Conservation (phyloP, 805 yeast species). For the Myxozyma monticola region DNA sequence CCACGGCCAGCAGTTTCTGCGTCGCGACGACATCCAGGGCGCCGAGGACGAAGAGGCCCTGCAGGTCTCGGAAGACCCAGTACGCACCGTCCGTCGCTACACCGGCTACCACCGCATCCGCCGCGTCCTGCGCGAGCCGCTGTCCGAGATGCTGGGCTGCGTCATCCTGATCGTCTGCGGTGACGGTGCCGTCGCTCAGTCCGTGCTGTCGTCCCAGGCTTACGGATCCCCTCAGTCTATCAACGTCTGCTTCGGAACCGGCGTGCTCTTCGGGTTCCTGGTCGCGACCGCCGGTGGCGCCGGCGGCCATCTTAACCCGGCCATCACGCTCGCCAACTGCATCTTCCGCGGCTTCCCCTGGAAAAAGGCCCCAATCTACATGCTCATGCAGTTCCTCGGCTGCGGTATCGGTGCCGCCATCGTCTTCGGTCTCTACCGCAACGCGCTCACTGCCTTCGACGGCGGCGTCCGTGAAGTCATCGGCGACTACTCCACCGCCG, state of each 20-base stretch:
- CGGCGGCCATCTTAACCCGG: slow-evolving; percentile 61
- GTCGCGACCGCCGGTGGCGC: slow-evolving; percentile 53
- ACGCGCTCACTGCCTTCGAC: slow-evolving; percentile 43
- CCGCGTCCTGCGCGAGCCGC: slow-evolving; percentile 45
- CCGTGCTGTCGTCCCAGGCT: slow-evolving; percentile 40
- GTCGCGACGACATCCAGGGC: slow-evolving; percentile 20
- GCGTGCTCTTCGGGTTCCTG: slow-evolving; percentile 53
- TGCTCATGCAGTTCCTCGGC: slow-evolving; percentile 52
- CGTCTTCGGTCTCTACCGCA: slow-evolving; percentile 48
- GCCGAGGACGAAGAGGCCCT: slow-evolving; percentile 9
- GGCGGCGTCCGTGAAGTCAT: slow-evolving; percentile 39
- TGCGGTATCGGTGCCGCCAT: slow-evolving; percentile 50
- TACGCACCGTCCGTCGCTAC: slow-evolving; percentile 4
- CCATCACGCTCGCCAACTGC: slow-evolving; percentile 51
- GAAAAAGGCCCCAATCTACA: slow-evolving; percentile 48
- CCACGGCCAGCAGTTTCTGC: slow-evolving; percentile 13
- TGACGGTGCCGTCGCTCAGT: slow-evolving; percentile 52
- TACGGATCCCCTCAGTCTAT: slow-evolving; percentile 48
- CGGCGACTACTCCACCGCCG: slow-evolving; percentile 43
- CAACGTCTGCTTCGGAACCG: slow-evolving; percentile 56
- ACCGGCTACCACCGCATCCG: slow-evolving; percentile 16
- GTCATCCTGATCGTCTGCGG: slow-evolving; percentile 50
- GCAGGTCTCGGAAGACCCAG: slow-evolving; percentile 12
- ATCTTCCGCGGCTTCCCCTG: slow-evolving; percentile 55
- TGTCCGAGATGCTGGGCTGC: slow-evolving; percentile 57